These are phyloP conservation scores for Solanum rostratum DNA, from an alignment of 257 asterid species.

Conservation along the genomic window DNA sequence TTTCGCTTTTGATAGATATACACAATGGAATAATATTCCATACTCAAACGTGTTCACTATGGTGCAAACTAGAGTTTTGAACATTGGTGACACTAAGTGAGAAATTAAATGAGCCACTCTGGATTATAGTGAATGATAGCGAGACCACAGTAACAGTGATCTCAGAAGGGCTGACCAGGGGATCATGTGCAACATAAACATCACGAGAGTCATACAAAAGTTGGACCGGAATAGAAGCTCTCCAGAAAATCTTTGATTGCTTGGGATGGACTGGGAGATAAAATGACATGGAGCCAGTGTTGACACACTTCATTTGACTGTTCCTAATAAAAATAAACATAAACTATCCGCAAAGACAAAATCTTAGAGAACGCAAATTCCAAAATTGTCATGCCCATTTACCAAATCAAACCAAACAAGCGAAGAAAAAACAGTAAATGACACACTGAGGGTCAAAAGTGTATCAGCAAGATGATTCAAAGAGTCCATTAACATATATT, in stretches of 20 bases:
- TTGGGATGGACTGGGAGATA: not conserved
- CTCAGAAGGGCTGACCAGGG: not conserved
- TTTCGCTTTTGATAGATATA: too few relatives aligned
- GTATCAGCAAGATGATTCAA: not conserved
- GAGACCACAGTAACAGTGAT: not conserved
- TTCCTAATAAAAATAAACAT: not conserved
- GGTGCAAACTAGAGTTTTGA: not conserved
- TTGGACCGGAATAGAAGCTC: not conserved
- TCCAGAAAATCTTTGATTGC: not conserved
- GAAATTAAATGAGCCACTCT: not conserved
- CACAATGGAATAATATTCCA: not conserved
- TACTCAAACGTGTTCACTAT: not conserved
- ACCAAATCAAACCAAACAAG: not conserved
- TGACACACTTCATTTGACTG: not conserved
- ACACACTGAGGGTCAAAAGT: not conserved
- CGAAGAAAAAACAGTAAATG: not conserved
- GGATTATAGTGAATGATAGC: not conserved
- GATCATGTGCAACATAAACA: not conserved
- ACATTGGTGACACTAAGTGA: not conserved
- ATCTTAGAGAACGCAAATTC: not conserved
- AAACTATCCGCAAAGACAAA: not conserved
- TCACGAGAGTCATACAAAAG: not conserved
- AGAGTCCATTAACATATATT: not conserved
- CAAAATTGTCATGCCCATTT: not conserved
- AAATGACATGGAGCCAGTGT: not conserved